phyloP scores from a whole-genome alignment of 305 asterid genomes.

The Fraxinus nigra region DNA sequence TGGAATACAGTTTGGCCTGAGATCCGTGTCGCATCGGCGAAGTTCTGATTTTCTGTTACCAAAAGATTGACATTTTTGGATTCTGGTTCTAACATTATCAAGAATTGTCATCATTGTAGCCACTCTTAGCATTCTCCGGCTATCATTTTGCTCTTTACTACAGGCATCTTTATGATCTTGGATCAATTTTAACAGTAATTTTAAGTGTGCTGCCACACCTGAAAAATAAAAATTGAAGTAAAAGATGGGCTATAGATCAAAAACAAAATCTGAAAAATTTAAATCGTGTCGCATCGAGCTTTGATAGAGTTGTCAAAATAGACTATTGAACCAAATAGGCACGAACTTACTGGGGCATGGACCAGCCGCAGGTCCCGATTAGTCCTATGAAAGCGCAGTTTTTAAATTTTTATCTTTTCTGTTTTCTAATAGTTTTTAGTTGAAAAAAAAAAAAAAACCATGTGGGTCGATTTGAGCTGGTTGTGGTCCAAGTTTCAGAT shows the following conservation, averaged over 20 bases:
- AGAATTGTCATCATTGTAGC: conserved; percentile 84
- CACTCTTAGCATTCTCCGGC: conserved; percentile 77
- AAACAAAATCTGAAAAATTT: no score
- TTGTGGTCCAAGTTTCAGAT: neutral
- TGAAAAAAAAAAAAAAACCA: no score
- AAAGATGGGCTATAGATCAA: no score
- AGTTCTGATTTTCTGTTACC: conserved; percentile 36
- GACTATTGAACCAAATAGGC: neutral
- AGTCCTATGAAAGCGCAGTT: no score
- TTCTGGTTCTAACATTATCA: conserved; percentile 55
- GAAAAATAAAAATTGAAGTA: neutral
- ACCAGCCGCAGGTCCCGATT: neutral
- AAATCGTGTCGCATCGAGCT: no score
- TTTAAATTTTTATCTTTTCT: no score
- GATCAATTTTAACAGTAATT: conserved; percentile 62
- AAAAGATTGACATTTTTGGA: conserved; percentile 68
- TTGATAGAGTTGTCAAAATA: no score
- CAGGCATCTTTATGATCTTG: conserved; percentile 79
- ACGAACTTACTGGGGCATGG: neutral
- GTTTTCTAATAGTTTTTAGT: no score
- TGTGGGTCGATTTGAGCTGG: no score
- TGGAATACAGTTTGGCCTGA: conserved; percentile 1
- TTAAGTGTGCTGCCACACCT: conserved; percentile 85
- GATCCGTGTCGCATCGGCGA: conserved; percentile 38
- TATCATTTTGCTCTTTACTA: conserved; percentile 51